A percentile compares a stretch with the other conserved stretches of the same genome.
Evolutionary conservation across 371 early-diverging fungal species (phyloP).

Genomic region (Actinomortierella ambigua): DNA sequence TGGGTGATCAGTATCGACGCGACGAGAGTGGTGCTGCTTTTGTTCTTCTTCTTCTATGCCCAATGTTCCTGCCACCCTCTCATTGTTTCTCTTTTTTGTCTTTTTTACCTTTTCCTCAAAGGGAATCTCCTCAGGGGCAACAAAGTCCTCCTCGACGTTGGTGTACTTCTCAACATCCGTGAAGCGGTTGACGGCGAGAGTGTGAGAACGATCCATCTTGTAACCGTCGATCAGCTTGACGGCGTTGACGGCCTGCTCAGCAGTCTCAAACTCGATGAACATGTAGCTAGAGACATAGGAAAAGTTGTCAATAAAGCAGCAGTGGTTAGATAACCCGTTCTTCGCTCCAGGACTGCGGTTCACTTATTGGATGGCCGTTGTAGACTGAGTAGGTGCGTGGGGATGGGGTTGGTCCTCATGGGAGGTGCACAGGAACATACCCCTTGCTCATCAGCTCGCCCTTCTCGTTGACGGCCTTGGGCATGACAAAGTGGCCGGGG

Average conservation of each 20-base stretch:
- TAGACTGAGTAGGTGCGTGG: too few relatives aligned
- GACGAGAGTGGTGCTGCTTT: too few relatives aligned
- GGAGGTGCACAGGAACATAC: slow-evolving; percentile 45
- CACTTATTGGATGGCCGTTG: too few relatives aligned
- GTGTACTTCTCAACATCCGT: slow-evolving; percentile 90
- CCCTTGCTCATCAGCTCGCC: slow-evolving; percentile 84
- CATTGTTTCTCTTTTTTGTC: neutral
- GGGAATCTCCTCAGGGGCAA: slow-evolving; percentile 68
- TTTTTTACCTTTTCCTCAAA: slow-evolving; percentile 60
- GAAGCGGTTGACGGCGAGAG: slow-evolving; percentile 84
- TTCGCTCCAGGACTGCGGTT: neutral
- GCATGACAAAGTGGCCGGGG: slow-evolving; percentile 88
- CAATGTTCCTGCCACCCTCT: too few relatives aligned
- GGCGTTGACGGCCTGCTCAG: slow-evolving; percentile 83
- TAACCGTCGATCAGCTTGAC: slow-evolving; percentile 80
- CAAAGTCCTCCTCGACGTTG: slow-evolving; percentile 77
- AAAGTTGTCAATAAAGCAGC: neutral
- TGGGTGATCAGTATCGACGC: too few relatives aligned
- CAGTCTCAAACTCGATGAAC: slow-evolving; percentile 92
- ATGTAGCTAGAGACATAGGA: slow-evolving; percentile 66
- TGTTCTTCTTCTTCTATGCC: too few relatives aligned
- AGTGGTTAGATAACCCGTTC: neutral
- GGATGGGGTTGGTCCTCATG: too few relatives aligned
- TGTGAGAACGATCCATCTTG: slow-evolving; percentile 84
- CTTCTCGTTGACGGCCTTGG: slow-evolving; percentile 72